Evolutionary conservation across 805 yeast species (phyloP).

Genomic region (Scheffersomyces stipitis): DNA sequence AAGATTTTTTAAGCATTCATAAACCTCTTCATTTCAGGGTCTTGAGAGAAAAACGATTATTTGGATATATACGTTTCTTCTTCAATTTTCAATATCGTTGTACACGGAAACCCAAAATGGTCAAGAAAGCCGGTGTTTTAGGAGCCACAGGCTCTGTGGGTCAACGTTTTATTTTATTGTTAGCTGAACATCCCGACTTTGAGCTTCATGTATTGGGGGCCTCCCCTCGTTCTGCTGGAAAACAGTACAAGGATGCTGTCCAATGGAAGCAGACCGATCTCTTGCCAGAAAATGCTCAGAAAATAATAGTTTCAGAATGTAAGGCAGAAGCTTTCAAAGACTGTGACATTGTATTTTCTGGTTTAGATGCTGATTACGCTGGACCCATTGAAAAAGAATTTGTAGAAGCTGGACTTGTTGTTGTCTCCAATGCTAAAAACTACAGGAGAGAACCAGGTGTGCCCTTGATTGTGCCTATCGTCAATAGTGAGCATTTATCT

Average conservation of each 20-base stretch:
- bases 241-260: conserved; percentile 77
- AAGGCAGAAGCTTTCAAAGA: conserved; percentile 71
- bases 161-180: conserved; percentile 84
- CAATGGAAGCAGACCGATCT: conserved; percentile 91
- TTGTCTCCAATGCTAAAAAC: conserved; percentile 94
- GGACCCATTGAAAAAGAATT: conserved; percentile 89
- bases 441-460: conserved; percentile 85
- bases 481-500: conserved; percentile 86
- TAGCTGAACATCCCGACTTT: conserved; percentile 87
- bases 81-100: no score
- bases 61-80: no score
- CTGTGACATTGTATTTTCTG: conserved; percentile 94
- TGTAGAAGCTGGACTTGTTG: conserved; percentile 74
- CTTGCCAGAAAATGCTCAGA: conserved; percentile 67
- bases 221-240: conserved; percentile 91
- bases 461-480: conserved; percentile 93
- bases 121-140: conserved; percentile 76
- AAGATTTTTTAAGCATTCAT: no score
- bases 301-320: conserved; percentile 75
- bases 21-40: no score
- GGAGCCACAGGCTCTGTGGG: conserved; percentile 99
- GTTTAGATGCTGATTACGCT: conserved; percentile 89
- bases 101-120: no score
- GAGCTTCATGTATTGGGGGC: conserved; percentile 88
- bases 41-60: no score